Evolutionary conservation across 495 filamentous ascomycete genomes (phyloP).

Genomic region (Rostrohypoxylon terebratum): DNA sequence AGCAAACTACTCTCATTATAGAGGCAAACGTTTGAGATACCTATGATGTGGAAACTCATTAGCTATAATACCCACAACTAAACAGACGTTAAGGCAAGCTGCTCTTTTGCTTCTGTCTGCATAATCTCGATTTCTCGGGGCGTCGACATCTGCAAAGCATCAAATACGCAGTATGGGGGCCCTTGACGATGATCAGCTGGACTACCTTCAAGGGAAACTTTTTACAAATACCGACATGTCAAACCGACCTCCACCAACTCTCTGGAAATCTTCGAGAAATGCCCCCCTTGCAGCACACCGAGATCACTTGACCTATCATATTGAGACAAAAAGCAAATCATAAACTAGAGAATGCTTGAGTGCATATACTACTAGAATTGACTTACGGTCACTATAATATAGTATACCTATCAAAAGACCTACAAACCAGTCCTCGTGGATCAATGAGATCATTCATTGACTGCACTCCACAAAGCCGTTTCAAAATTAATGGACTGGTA

Average conservation of each 20-base stretch:
- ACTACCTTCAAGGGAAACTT: neutral
- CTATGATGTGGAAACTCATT: neutral
- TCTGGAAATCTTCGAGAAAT: neutral
- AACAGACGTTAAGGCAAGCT: neutral
- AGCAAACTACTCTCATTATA: neutral
- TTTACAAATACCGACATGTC: neutral
- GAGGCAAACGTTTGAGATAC: neutral
- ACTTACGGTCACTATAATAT: neutral
- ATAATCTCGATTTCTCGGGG: conserved; percentile 7
- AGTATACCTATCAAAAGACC: neutral
- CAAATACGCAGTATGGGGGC: neutral
- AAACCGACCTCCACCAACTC: neutral
- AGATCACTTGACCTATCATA: conserved; percentile 5
- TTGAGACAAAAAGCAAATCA: conserved; percentile 15
- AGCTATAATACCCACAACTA: neutral
- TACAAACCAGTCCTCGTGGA: neutral
- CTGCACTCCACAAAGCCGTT: neutral
- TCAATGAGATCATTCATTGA: neutral
- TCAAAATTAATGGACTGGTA: neutral
- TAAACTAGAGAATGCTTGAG: neutral
- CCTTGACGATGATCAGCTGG: neutral
- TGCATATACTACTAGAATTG: conserved; percentile 4
- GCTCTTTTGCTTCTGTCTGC: neutral
- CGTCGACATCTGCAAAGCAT: neutral
- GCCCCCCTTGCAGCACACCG: conserved; percentile 12